Percentiles rank a stretch among this genome's conserved stretches.
These are phyloP conservation scores for Aspergillus luchuensis DNA, from an alignment of 2,329 filamentous ascomycete genomes.

Conservation along the genomic window DNA sequence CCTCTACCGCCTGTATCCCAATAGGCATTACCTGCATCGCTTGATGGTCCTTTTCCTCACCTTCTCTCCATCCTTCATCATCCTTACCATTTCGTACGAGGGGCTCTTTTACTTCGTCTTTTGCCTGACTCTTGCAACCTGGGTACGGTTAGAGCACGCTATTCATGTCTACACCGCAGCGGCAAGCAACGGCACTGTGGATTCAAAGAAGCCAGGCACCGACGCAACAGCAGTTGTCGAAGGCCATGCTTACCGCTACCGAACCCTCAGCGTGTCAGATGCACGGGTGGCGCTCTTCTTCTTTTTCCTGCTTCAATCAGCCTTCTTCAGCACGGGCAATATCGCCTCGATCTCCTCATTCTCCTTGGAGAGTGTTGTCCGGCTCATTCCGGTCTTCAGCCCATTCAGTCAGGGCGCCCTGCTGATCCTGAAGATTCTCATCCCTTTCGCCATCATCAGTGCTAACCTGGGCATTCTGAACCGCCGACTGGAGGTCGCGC, in stretches of 20 bases:
- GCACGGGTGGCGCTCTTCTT: conserved; percentile 90
- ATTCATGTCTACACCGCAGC: conserved; percentile 55
- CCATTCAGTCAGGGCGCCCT: conserved; percentile 89
- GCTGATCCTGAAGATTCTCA: conserved; percentile 83
- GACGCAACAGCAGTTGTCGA: conserved; percentile 39
- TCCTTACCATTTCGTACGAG: conserved; percentile 96
- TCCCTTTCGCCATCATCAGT: conserved; percentile 89
- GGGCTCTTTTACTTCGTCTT: conserved; percentile 94
- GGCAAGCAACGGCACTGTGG: conserved; percentile 24
- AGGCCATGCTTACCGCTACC: conserved; percentile 49
- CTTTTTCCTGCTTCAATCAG: conserved; percentile 89
- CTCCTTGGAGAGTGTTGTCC: conserved; percentile 83
- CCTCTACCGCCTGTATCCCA: conserved; percentile 76
- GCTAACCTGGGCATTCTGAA: conserved; percentile 95
- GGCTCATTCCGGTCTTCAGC: conserved; percentile 88
- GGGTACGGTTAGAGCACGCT: conserved; percentile 88
- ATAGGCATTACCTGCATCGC: conserved; percentile 85
- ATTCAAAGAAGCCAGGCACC: conserved; percentile 22
- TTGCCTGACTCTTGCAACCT: conserved; percentile 76
- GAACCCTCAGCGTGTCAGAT: conserved; percentile 77
- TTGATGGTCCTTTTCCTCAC: conserved; percentile 87
- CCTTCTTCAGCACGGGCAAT: conserved; percentile 96
- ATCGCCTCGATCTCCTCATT: conserved; percentile 92
- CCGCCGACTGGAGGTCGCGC: conserved; percentile 76
- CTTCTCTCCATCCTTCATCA: conserved; percentile 90